These are phyloP conservation scores for Anthracocystis setariae DNA, from an alignment of 1,284 basidiomycete species.

Conservation along the genomic window DNA sequence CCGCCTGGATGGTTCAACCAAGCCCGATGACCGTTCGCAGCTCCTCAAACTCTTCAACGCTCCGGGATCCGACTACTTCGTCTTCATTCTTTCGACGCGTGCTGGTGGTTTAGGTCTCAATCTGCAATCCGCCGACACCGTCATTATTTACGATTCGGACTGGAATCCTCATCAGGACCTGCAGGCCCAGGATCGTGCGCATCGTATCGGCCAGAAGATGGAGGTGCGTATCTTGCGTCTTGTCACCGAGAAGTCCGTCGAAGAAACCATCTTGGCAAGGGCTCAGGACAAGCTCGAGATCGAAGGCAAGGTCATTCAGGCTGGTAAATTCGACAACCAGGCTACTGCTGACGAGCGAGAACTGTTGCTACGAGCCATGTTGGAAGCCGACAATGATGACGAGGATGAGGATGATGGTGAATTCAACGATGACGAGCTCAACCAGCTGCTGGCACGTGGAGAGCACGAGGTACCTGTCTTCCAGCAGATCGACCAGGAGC, in stretches of 20 bases:
- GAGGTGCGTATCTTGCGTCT: slow-evolving; percentile 95
- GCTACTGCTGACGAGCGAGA: slow-evolving; percentile 98
- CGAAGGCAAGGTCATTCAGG: slow-evolving; percentile 89
- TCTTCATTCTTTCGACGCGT: slow-evolving; percentile 87
- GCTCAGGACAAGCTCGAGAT: slow-evolving; percentile 97
- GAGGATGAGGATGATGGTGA: slow-evolving; percentile 76
- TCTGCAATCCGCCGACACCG: slow-evolving; percentile 97
- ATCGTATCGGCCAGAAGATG: slow-evolving; percentile 99
- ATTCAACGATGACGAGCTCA: slow-evolving; percentile 96
- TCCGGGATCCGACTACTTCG: slow-evolving; percentile 85
- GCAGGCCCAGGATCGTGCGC: slow-evolving; percentile 83
- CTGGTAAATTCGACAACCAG: slow-evolving; percentile 98
- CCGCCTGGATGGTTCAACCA: slow-evolving; percentile 95
- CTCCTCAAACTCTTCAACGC: slow-evolving; percentile 93
- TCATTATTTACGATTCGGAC: slow-evolving; percentile 84
- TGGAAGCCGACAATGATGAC: slow-evolving; percentile 68
- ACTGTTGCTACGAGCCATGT: slow-evolving; percentile 80
- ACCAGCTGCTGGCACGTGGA: slow-evolving; percentile 86
- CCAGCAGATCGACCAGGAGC: slow-evolving; percentile 83
- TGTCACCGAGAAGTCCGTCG: slow-evolving; percentile 97
- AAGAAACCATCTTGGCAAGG: slow-evolving; percentile 94
- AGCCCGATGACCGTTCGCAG: slow-evolving; percentile 94
- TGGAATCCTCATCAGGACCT: slow-evolving; percentile 75
- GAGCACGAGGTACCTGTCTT: slow-evolving; percentile 85
- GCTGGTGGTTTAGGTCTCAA: slow-evolving; percentile 98